Base-by-base conservation (phyloP, 2,329 filamentous ascomycete species). In the Aspergillus persii region DNA sequence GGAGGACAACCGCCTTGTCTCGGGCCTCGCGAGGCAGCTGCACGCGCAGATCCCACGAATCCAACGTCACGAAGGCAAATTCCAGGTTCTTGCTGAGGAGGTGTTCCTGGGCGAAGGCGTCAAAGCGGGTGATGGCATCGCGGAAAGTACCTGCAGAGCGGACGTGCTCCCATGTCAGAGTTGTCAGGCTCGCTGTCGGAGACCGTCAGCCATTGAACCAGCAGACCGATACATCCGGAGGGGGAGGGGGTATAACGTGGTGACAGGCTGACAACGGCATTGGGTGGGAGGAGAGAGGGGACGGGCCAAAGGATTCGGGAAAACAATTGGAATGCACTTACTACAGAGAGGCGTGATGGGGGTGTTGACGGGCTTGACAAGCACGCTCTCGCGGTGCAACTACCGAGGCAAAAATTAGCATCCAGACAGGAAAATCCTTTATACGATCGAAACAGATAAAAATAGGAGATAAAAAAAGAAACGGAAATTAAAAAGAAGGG, bases 261-360 rank as follows among this genome's bases (percentile, higher is more conserved):
- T 36, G 8, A 41, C 47, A 33, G 47, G 58, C 18, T 30, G 29
- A 44, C 23, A 50, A 53, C 36, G 56, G 15, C 46, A 58, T 54
- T 39, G 46, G 57, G 30, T 48, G 12, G 50, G 39, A 39, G 27
- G 27, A 57, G 23, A 33, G 26, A 23, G 49, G 53, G 47, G 18
- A 23, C 18, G 18, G 18, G 18, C 18, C 18, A 30, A 59, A 39
- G 36, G 36, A 15, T 15, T 41, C 36, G 36, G 36, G 12, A 41
- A 60, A 46, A 36, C 54, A 57, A 62, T 65, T 62, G 51, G 56
- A 66, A 58, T 66, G 68, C 64, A 90, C 93, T 89, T 89, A 97
- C 93, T 99, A 86, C 95, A 99, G 55, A 99, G 85, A 61, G 95
- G 95, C 66, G 95, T 99, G 74, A 99, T 99, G 57, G 95, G 95